phyloP scores from a whole-genome alignment of 139 green algal species.

The Zygnema cylindricum region DNA sequence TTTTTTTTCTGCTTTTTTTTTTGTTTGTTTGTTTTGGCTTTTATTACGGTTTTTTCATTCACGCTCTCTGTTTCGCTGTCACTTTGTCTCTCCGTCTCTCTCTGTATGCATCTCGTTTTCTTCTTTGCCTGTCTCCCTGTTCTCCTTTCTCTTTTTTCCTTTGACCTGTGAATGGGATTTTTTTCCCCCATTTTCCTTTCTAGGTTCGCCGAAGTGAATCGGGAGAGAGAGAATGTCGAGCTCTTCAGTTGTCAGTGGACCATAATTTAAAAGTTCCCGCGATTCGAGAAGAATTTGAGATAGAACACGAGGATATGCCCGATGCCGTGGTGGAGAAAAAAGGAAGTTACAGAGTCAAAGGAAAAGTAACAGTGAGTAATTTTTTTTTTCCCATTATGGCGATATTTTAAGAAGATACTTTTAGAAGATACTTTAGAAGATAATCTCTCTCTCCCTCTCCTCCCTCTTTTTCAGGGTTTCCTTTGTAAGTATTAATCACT shows the following conservation, averaged over 20 bases:
- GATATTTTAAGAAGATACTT: no score
- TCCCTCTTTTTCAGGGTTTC: neutral
- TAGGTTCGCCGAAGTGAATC: slow-evolving; percentile 9
- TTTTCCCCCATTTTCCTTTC: no score
- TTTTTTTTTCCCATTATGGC: neutral
- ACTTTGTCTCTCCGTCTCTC: no score
- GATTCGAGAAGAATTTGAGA: slow-evolving; percentile 22
- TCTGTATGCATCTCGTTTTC: no score
- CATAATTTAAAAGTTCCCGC: slow-evolving; percentile 17
- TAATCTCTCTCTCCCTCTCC: neutral
- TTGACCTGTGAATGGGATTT: no score
- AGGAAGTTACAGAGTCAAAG: slow-evolving; percentile 19
- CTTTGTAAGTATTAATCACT: neutral
- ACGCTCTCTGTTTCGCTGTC: no score
- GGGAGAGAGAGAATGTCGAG: slow-evolving; percentile 11
- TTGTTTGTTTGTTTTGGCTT: no score
- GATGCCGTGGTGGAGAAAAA: slow-evolving; percentile 45
- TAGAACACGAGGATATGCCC: slow-evolving; percentile 36
- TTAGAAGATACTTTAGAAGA: no score
- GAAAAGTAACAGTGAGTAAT: slow-evolving; percentile 38
- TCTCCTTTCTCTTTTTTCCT: no score
- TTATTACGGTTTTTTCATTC: no score
- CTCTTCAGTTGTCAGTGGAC: slow-evolving; percentile 45
- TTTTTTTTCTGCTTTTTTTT: no score
- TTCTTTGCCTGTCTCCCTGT: no score